Percentiles rank a stretch among this genome's conserved stretches.
Conservation (phyloP, 345 rosid species). For the Linum lewisii region DNA sequence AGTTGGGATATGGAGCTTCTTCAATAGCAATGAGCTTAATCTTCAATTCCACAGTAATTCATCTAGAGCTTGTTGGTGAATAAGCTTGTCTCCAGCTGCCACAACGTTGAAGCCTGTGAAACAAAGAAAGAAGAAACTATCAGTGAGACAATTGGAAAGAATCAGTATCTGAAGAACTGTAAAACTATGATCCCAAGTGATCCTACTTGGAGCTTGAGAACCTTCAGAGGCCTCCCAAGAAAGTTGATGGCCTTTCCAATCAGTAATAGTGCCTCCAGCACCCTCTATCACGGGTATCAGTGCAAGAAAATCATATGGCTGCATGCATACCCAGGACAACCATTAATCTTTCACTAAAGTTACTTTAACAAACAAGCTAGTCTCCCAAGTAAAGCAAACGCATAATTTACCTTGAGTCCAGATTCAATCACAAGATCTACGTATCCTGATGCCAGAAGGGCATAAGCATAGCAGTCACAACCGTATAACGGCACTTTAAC, state of each 20-base stretch:
- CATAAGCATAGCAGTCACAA: slow-evolving; percentile 97
- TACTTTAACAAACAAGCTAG: neutral
- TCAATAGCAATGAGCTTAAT: neutral
- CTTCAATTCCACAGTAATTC: slow-evolving; percentile 23
- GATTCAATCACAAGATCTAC: slow-evolving; percentile 96
- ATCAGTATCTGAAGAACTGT: no score
- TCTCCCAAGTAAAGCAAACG: neutral
- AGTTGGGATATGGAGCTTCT: neutral
- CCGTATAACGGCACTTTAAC: slow-evolving; percentile 90
- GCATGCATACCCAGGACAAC: slow-evolving; percentile 4
- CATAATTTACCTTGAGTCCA: slow-evolving; percentile 60
- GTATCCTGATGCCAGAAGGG: slow-evolving; percentile 86
- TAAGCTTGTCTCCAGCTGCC: slow-evolving; percentile 71
- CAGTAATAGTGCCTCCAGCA: slow-evolving; percentile 78
- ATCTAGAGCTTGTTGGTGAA: slow-evolving; percentile 48
- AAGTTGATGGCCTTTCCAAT: slow-evolving; percentile 67
- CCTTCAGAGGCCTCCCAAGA: slow-evolving; percentile 70
- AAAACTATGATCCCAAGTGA: neutral
- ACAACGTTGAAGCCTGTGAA: slow-evolving; percentile 63
- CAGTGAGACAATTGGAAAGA: neutral
- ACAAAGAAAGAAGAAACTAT: neutral
- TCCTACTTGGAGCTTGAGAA: slow-evolving; percentile 50
- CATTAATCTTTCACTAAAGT: neutral
- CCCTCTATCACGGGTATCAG: slow-evolving; percentile 90
- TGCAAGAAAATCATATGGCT: slow-evolving; percentile 91